Evolutionary conservation across 1,284 basidiomycete species (phyloP).

Genomic region (Heterobasidion parviporum): DNA sequence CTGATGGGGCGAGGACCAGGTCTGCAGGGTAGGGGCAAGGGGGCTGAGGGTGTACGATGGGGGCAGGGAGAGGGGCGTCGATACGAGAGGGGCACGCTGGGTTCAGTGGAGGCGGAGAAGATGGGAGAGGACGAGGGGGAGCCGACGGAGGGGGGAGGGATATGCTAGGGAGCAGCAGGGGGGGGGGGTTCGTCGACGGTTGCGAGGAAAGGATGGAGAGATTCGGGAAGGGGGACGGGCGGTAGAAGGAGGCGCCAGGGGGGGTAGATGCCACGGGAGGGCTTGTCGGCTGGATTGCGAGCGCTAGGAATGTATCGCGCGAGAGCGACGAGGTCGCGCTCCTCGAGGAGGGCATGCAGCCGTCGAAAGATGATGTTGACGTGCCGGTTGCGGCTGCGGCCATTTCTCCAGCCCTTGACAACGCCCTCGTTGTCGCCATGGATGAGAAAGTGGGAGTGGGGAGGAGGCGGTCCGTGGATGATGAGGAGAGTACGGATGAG

Average conservation of each 20-base stretch:
- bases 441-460: slow-evolving; percentile 9
- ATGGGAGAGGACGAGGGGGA: no score
- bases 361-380: slow-evolving; percentile 19
- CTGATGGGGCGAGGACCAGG: neutral
- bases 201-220: slow-evolving; percentile 18
- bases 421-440: slow-evolving; percentile 21
- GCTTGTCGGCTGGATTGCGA: slow-evolving; percentile 31
- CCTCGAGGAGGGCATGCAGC: slow-evolving; percentile 8
- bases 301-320: slow-evolving; percentile 17
- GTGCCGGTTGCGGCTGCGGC: slow-evolving; percentile 12
- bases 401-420: slow-evolving; percentile 18
- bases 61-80: neutral
- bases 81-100: neutral
- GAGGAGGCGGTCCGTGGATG: neutral
- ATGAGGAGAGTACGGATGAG: slow-evolving; percentile 20
- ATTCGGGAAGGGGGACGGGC: slow-evolving; percentile 19
- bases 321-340: neutral
- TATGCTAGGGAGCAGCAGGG: neutral
- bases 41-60: neutral
- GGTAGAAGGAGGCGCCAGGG: slow-evolving; percentile 22
- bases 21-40: neutral
- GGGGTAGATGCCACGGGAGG: slow-evolving; percentile 27
- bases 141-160: neutral
- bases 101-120: neutral
- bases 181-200: slow-evolving; percentile 17